Conservation (phyloP, 805 yeast species). For the Scheffersomyces ergatensis region DNA sequence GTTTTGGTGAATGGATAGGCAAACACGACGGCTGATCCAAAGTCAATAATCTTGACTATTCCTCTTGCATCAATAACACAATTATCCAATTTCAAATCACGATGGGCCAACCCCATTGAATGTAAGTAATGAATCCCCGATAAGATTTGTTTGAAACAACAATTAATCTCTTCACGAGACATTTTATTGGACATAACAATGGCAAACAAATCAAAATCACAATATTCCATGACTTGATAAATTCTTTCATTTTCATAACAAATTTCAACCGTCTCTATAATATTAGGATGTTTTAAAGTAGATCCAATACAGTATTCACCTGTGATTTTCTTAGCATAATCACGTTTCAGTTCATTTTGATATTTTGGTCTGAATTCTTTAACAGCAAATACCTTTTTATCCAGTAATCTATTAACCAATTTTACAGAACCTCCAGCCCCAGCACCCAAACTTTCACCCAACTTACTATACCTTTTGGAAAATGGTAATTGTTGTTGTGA, state of each 20-base stretch:
- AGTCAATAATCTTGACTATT: constrained; percentile 74
- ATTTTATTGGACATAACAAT: constrained; percentile 84
- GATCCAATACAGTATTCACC: constrained; percentile 89
- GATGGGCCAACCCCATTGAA: constrained; percentile 75
- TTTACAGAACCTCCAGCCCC: constrained; percentile 92
- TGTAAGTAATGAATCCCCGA: constrained; percentile 75
- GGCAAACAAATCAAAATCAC: constrained; percentile 82
- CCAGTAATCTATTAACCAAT: constrained; percentile 63
- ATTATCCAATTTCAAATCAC: constrained; percentile 80
- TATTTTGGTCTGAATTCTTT: constrained; percentile 76
- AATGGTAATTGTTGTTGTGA: constrained; percentile 24
- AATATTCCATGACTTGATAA: constrained; percentile 93
- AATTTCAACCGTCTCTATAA: constrained; percentile 75
- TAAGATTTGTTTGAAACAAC: constrained; percentile 73
- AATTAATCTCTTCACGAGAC: constrained; percentile 78
- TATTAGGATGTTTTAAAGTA: constrained; percentile 76
- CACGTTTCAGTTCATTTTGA: constrained; percentile 67
- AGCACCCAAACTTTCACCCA: constrained; percentile 74
- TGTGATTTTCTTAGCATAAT: constrained; percentile 81
- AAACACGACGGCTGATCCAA: constrained; percentile 82
- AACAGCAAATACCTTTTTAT: constrained; percentile 74
- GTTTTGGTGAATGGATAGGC: constrained; percentile 69
- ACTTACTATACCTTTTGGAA: constrained; percentile 60
- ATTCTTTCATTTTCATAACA: constrained; percentile 67
- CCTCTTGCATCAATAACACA: constrained; percentile 77